A percentile compares a stretch with the other conserved stretches of the same genome.
phyloP scores from a whole-genome alignment of 345 rosid genomes.

The Salix viminalis region DNA sequence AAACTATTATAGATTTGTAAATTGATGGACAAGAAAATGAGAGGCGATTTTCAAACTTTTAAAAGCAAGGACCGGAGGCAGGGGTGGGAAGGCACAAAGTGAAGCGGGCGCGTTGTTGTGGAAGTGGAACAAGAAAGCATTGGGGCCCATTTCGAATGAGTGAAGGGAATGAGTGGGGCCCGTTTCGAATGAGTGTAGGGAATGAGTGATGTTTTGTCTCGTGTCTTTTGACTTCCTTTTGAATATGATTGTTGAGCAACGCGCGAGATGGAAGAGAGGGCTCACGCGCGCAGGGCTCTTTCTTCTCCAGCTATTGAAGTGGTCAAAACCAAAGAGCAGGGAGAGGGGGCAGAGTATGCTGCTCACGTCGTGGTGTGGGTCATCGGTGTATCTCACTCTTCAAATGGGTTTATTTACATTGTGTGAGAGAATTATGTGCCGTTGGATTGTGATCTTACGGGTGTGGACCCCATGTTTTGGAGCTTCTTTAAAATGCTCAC shows the following conservation, averaged over 20 bases:
- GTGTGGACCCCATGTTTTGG: not conserved
- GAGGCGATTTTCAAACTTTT: not conserved
- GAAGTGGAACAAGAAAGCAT: not conserved
- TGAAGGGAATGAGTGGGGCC: not conserved
- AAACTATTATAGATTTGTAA: no score
- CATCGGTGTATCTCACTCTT: not conserved
- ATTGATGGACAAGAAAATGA: no score
- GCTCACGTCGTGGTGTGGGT: slow-evolving; percentile 6
- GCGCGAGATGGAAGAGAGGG: not conserved
- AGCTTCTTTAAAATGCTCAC: no score
- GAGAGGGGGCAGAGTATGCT: not conserved
- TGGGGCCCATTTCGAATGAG: not conserved
- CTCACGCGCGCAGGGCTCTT: slow-evolving; percentile 8
- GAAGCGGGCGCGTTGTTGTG: no score
- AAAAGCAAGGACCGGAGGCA: slow-evolving; percentile 3
- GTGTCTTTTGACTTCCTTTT: not conserved
- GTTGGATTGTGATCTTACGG: not conserved
- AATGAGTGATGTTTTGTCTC: not conserved
- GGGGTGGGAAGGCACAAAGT: no score
- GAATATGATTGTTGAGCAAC: not conserved
- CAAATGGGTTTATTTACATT: not conserved
- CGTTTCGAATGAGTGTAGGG: not conserved
- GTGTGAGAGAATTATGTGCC: not conserved
- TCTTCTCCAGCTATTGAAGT: no score
- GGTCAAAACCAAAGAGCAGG: not conserved